Evolutionary conservation across 257 asterid species (phyloP).

Genomic region (Solanum ossicruentum): DNA sequence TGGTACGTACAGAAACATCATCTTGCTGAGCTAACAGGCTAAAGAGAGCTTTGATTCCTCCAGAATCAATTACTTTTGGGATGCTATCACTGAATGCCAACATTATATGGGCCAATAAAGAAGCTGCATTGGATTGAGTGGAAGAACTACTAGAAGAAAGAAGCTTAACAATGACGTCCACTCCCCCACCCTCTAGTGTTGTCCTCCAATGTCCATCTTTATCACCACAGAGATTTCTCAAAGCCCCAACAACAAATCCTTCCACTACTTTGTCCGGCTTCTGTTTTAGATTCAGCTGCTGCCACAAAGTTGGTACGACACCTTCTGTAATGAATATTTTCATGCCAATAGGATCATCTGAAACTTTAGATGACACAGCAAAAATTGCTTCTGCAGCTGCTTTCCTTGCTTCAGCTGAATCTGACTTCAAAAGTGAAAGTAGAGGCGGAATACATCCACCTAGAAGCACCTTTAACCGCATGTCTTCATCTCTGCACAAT

Average conservation of each 20-base stretch:
- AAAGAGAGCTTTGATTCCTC: slow-evolving; percentile 52
- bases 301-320: slow-evolving; percentile 77
- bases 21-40: slow-evolving; percentile 45
- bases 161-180: slow-evolving; percentile 52
- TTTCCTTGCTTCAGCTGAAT: slow-evolving; percentile 55
- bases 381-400: slow-evolving; percentile 81
- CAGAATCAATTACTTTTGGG: slow-evolving; percentile 53
- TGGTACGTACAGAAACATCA: slow-evolving; percentile 60
- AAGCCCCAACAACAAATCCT: slow-evolving; percentile 65
- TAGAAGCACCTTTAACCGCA: slow-evolving; percentile 68
- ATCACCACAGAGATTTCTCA: slow-evolving; percentile 84
- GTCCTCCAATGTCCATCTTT: slow-evolving; percentile 69
- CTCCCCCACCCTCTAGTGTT: slow-evolving; percentile 74
- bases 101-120: slow-evolving; percentile 66
- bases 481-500: slow-evolving; percentile 65
- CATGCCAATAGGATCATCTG: slow-evolving; percentile 77
- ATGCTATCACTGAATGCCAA: slow-evolving; percentile 50
- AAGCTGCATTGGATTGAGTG: slow-evolving; percentile 76
- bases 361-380: slow-evolving; percentile 57
- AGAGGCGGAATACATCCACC: slow-evolving; percentile 90
- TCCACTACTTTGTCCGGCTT: slow-evolving; percentile 68
- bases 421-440: slow-evolving; percentile 63
- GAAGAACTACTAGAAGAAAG: slow-evolving; percentile 49
- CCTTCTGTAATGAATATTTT: slow-evolving; percentile 71
- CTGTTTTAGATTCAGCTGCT: slow-evolving; percentile 34